These are phyloP conservation scores for Phytophthora ramorum DNA, from an alignment of 352 stramenopile species.

Conservation along the genomic window DNA sequence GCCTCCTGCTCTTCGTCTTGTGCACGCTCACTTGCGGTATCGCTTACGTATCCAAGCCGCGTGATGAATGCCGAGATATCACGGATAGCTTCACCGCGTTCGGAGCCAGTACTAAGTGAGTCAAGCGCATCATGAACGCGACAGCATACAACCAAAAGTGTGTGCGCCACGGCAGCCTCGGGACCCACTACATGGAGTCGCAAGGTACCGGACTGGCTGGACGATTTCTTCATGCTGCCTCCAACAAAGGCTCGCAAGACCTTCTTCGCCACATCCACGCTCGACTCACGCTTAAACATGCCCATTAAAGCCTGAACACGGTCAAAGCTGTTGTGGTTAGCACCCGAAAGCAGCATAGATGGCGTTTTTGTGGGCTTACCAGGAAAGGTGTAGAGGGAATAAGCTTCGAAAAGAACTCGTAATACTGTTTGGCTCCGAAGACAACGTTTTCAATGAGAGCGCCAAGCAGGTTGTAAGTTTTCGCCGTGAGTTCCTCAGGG, in stretches of 20 bases:
- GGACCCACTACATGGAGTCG: constrained; percentile 73
- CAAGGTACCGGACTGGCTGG: constrained; percentile 36
- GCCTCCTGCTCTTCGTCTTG: constrained; percentile 81
- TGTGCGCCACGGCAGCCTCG: constrained; percentile 84
- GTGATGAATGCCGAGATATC: constrained; percentile 88
- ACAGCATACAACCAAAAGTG: constrained; percentile 86
- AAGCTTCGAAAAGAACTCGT: constrained; percentile 75
- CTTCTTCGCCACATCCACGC: constrained; percentile 84
- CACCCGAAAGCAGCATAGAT: not conserved
- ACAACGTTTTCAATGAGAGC: constrained; percentile 84
- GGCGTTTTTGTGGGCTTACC: constrained; percentile 20
- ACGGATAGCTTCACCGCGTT: constrained; percentile 59
- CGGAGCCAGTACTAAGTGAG: constrained; percentile 67
- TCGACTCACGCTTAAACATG: constrained; percentile 87
- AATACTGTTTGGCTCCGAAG: constrained; percentile 68
- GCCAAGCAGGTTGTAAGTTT: constrained; percentile 74
- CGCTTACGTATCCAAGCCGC: constrained; percentile 52
- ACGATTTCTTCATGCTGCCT: constrained; percentile 33
- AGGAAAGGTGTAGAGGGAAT: constrained; percentile 82
- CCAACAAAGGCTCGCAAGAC: constrained; percentile 82
- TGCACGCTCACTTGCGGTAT: constrained; percentile 20
- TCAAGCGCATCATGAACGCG: constrained; percentile 87
- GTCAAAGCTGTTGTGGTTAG: constrained; percentile 1
- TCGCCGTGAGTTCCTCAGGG: constrained; percentile 59
- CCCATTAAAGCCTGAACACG: constrained; percentile 69